These are phyloP conservation scores for Colletotrichum somersetense DNA, from an alignment of 2,329 filamentous ascomycete species.

Conservation along the genomic window DNA sequence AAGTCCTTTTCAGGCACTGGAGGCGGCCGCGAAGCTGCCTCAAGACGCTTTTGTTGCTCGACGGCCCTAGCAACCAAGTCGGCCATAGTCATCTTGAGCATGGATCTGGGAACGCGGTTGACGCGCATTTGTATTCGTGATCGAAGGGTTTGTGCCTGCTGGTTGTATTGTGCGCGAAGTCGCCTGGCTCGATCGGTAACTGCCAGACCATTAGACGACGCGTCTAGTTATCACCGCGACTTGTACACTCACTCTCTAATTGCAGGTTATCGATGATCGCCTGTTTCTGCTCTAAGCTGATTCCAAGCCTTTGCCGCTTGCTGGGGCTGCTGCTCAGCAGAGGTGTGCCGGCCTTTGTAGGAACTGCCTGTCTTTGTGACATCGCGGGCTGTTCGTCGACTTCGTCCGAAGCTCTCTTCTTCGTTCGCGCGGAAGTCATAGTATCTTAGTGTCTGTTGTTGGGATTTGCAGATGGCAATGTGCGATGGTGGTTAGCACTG, in stretches of 20 bases:
- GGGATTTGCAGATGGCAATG: slow-evolving; percentile 49
- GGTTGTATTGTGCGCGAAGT: slow-evolving; percentile 87
- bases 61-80: slow-evolving; percentile 74
- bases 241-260: slow-evolving; percentile 78
- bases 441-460: slow-evolving; percentile 47
- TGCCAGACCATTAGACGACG: slow-evolving; percentile 53
- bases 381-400: slow-evolving; percentile 43
- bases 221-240: slow-evolving; percentile 20
- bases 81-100: slow-evolving; percentile 85
- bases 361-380: slow-evolving; percentile 43
- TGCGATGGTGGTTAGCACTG: slow-evolving; percentile 16
- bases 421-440: slow-evolving; percentile 63
- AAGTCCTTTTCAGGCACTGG: slow-evolving; percentile 65
- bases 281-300: slow-evolving; percentile 83
- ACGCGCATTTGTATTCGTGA: slow-evolving; percentile 92
- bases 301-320: slow-evolving; percentile 70
- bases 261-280: slow-evolving; percentile 90
- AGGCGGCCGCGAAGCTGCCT: slow-evolving; percentile 53
- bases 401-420: slow-evolving; percentile 49
- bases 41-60: slow-evolving; percentile 56
- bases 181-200: slow-evolving; percentile 90
- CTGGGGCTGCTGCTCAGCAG: slow-evolving; percentile 68
- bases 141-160: slow-evolving; percentile 87
- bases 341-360: slow-evolving; percentile 52
- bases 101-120: slow-evolving; percentile 86